These are phyloP conservation scores for Puccinellia tenuiflora DNA, from an alignment of 176 grass and related monocot species.

Conservation along the genomic window DNA sequence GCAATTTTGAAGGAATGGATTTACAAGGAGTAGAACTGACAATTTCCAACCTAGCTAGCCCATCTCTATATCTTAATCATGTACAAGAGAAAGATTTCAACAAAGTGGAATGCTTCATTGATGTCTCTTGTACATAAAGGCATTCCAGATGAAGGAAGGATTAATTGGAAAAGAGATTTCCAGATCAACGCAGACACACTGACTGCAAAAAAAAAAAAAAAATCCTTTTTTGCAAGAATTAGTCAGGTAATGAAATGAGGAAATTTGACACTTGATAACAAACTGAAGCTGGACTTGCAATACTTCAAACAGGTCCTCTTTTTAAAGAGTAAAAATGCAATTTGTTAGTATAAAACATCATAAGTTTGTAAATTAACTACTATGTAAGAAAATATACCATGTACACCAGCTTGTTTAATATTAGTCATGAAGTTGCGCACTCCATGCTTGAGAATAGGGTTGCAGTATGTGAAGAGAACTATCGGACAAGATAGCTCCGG, in stretches of 20 bases:
- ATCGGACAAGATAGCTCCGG: constrained; percentile 78
- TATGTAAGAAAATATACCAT: constrained; percentile 40
- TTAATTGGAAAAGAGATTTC: neutral
- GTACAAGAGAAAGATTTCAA: neutral
- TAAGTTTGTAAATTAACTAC: neutral
- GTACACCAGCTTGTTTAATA: constrained; percentile 54
- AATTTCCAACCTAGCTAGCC: neutral
- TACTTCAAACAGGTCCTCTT: neutral
- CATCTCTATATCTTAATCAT: neutral
- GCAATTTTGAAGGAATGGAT: neutral
- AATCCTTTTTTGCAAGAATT: neutral
- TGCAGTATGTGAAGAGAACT: constrained; percentile 92
- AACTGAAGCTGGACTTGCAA: neutral
- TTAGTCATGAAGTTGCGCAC: constrained; percentile 67
- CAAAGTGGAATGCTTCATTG: neutral
- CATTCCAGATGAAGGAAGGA: neutral
- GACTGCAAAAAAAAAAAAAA: neutral
- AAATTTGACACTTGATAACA: neutral
- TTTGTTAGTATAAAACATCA: neutral
- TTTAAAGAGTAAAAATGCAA: neutral
- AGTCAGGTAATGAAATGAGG: neutral
- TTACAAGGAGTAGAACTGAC: neutral
- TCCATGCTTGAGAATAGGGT: constrained; percentile 78
- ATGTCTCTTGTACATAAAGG: neutral
- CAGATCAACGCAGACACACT: neutral